Evolutionary conservation across 768 basidiomycete genomes (phyloP).

Genomic region (Hygrophorus pudorinus): DNA sequence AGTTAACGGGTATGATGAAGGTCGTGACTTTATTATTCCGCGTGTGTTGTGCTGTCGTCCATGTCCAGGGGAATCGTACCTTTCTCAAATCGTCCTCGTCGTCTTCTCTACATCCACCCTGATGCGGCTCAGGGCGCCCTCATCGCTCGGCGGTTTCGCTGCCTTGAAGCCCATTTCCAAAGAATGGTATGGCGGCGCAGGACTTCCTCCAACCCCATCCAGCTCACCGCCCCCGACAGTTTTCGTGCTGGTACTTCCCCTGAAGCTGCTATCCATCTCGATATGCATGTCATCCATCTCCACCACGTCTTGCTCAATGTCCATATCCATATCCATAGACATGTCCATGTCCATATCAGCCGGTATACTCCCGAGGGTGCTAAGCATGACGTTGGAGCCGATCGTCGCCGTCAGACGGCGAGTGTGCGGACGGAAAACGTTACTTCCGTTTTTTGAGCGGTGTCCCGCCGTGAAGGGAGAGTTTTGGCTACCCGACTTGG

Average conservation of each 20-base stretch:
- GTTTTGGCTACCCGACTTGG: slow-evolving; percentile 47
- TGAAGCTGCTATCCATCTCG: slow-evolving; percentile 42
- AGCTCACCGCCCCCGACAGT: neutral
- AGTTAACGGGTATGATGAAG: neutral
- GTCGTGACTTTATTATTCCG: neutral
- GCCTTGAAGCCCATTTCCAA: slow-evolving; percentile 39
- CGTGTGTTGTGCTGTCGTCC: neutral
- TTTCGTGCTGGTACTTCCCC: slow-evolving; percentile 41
- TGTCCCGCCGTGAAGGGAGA: slow-evolving; percentile 45
- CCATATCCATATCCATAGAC: slow-evolving; percentile 13
- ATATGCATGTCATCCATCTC: slow-evolving; percentile 52
- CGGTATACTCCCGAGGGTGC: slow-evolving; percentile 51
- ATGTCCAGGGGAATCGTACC: neutral
- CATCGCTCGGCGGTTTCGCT: slow-evolving; percentile 19
- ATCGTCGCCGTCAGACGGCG: slow-evolving; percentile 42
- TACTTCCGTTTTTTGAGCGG: slow-evolving; percentile 30
- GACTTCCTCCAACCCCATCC: slow-evolving; percentile 24
- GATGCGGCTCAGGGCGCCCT: slow-evolving; percentile 34
- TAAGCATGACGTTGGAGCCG: slow-evolving; percentile 53
- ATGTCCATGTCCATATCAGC: slow-evolving; percentile 25
- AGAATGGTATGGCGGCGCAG: slow-evolving; percentile 45
- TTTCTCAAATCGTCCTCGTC: slow-evolving; percentile 40
- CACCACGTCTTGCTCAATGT: slow-evolving; percentile 40
- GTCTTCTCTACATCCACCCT: slow-evolving; percentile 55
- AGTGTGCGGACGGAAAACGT: slow-evolving; percentile 23